Percentiles rank a stretch among this genome's conserved stretches.
phyloP scores from a whole-genome alignment of 768 basidiomycete genomes.

The Floccularia luteovirens region DNA sequence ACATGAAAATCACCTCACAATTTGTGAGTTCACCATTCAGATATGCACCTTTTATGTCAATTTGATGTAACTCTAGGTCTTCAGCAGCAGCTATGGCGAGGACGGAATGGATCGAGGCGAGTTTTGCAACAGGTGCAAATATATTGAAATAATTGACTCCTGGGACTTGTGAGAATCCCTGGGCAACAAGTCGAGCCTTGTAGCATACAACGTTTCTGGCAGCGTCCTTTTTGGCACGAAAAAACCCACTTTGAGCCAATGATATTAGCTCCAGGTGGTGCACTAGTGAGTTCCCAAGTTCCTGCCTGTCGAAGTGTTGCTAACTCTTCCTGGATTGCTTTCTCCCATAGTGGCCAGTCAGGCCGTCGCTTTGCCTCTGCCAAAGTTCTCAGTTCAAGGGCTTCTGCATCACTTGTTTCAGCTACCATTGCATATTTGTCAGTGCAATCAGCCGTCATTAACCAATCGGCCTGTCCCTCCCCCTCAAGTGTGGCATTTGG shows the following conservation, averaged over 20 bases:
- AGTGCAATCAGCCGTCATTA: no score
- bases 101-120: conserved; percentile 11
- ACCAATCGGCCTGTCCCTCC: no score
- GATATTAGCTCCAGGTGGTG: conserved; percentile 19
- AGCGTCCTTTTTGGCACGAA: conserved; percentile 26
- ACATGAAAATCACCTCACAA: conserved; percentile 32
- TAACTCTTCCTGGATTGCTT: conserved; percentile 12
- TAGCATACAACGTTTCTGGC: conserved; percentile 22
- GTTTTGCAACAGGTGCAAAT: no score
- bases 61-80: conserved; percentile 1
- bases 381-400: conserved; percentile 10
- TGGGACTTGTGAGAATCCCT: conserved; percentile 29
- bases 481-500: no score
- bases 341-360: conserved; percentile 14
- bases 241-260: conserved; percentile 35
- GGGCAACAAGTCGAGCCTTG: conserved; percentile 35
- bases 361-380: conserved; percentile 10
- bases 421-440: no score
- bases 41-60: conserved; percentile 34
- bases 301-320: conserved; percentile 5
- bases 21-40: conserved; percentile 26
- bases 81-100: conserved; percentile 18
- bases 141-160: no score
- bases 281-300: conserved; percentile 21
- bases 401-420: no score